Evolutionary conservation across 129 eudicot genomes (phyloP), one percentile per base, ranked within the genome.

Genomic region (Centaurea solstitialis): DNA sequence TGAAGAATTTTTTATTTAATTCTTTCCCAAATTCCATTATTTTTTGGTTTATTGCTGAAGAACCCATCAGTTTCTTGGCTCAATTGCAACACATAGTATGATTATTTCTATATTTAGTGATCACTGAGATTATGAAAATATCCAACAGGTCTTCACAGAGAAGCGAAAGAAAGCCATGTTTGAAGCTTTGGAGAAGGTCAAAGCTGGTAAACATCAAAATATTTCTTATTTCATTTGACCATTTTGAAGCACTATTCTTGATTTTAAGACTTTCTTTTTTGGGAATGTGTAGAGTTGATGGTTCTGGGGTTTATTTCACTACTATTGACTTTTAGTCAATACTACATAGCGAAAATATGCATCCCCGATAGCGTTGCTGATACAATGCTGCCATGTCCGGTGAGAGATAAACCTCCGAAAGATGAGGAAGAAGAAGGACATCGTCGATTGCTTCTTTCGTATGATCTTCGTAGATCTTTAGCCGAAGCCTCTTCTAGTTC

Each of bases 141-240:
- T 10, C 81, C 40, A 79, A 69, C 87, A 93, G 96, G 86, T 88
- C 88, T 85, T 91, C 39, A 87, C 88, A 23, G 84, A 84, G 9
- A 84, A 83, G 79, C 96, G 82, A 21, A 93, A 93, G 89, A 89
- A 78, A 81, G 90, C 96, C n/a, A 89, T 93, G 79, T 87, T 59
- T 79, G 96, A 93, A 83, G 98, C 98, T 53, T 80, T 93, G 87
- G 98, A 93, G 85, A 93, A 93, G 86, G 85, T 93, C 81, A 93
- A 93, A 89, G 89, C 91, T 8, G 98, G 98, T 93, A 84, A 72
- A 23, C 33, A 62, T 41, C 39, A 3, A 8, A 1, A 13, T 37
- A 38, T 68, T 8, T 62, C 70, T 76, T 76, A 67, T 20, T 40
- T 7, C 65, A 15, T 41, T 53, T 18, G n/a, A 33, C n/a, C 40